These are phyloP conservation scores for Xylariales sp. DNA, from an alignment of 2,329 filamentous ascomycete genomes.

Conservation along the genomic window DNA sequence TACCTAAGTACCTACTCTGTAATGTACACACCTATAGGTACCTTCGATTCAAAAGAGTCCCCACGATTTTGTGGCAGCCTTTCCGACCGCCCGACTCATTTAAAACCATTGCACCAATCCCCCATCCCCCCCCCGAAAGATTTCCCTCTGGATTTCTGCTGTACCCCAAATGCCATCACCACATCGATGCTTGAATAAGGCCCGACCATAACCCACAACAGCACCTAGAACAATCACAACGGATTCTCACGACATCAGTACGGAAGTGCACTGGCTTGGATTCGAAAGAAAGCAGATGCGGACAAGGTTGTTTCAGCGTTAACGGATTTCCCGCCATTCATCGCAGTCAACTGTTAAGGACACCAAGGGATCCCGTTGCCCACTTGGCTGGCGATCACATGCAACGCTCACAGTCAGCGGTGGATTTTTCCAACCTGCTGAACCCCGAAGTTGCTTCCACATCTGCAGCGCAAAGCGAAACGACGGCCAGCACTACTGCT, in stretches of 20 bases:
- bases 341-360: too few relatives aligned
- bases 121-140: conserved; percentile 25
- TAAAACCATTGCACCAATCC: conserved; percentile 31
- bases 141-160: conserved; percentile 25
- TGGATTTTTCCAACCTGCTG: conserved; percentile 72
- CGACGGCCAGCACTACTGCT: conserved; percentile 24
- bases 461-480: conserved; percentile 24
- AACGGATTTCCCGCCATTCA: too few relatives aligned
- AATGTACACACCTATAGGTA: background rate
- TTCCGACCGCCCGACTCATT: conserved; percentile 27
- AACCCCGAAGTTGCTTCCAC: conserved; percentile 50
- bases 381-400: conserved; percentile 54
- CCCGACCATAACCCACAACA: background rate
- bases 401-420: conserved; percentile 68
- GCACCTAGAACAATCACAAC: background rate
- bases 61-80: conserved; percentile 6
- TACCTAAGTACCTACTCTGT: conserved; percentile 6
- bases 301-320: too few relatives aligned
- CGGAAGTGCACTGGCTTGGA: too few relatives aligned
- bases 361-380: too few relatives aligned
- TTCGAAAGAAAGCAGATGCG: too few relatives aligned
- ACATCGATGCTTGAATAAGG: conserved; percentile 1
- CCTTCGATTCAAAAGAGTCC: conserved; percentile 1
- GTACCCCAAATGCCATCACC: conserved; percentile 18
- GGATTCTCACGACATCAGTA: background rate